Evolutionary conservation across 306 rosid genomes (phyloP).

Genomic region (Heteromeles arbutifolia): DNA sequence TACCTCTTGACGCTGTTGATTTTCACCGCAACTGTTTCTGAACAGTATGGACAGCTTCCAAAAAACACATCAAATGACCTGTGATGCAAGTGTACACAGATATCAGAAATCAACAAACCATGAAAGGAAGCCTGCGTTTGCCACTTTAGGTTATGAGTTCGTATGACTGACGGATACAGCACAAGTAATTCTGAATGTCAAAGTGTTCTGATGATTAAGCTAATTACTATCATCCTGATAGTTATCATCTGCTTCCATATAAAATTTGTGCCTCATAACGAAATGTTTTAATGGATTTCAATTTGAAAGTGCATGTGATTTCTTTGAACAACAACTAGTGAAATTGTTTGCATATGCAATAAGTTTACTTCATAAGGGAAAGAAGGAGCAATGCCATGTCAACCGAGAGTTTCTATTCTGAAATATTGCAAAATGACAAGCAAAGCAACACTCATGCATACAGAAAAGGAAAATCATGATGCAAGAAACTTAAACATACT

Average conservation of each 20-base stretch:
- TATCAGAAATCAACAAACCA: background rate
- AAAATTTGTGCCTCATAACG: background rate
- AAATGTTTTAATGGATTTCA: background rate
- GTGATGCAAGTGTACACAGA: slow-evolving; percentile 6
- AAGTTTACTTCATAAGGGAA: background rate
- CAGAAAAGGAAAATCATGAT: background rate
- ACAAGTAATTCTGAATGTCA: background rate
- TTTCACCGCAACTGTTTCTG: slow-evolving; percentile 34
- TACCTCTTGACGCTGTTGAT: slow-evolving; percentile 13
- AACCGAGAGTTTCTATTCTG: background rate
- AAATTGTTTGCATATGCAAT: background rate
- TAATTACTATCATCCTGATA: background rate
- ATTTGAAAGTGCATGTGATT: background rate
- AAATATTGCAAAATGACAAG: background rate
- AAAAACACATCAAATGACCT: slow-evolving; percentile 34
- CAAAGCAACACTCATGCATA: background rate
- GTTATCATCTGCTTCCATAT: background rate
- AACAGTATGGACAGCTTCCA: slow-evolving; percentile 36
- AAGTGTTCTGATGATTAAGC: background rate
- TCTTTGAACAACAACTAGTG: background rate
- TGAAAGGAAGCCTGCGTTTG: background rate
- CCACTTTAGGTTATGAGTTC: background rate
- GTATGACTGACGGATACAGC: background rate
- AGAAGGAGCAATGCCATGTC: background rate
- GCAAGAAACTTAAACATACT: slow-evolving; percentile 19